These are phyloP conservation scores for Durotheca rogersii DNA, from an alignment of 495 filamentous ascomycete species.

Conservation along the genomic window DNA sequence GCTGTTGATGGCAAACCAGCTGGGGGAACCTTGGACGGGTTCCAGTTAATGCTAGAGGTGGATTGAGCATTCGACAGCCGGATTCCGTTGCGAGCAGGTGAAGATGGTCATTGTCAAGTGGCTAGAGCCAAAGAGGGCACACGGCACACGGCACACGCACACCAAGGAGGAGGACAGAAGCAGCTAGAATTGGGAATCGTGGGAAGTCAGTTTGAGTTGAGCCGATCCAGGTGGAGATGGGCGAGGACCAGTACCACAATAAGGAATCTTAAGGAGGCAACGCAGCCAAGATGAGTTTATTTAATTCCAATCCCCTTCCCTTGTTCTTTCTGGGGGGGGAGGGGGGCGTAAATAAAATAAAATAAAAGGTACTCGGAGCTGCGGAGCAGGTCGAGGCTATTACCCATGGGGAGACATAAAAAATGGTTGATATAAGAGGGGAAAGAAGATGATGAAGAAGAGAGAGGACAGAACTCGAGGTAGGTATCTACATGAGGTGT, in stretches of 20 bases:
- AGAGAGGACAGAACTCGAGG: too few species aligned
- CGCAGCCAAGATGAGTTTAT: background rate
- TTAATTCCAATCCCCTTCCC: background rate
- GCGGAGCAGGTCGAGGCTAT: too few species aligned
- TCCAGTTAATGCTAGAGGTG: conserved; percentile 39
- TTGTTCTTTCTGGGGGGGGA: too few species aligned
- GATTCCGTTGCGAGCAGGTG: conserved; percentile 28
- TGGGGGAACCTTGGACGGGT: conserved; percentile 38
- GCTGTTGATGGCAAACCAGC: conserved; percentile 18
- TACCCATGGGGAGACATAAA: too few species aligned
- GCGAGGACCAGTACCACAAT: conserved; percentile 4
- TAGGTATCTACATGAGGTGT: too few species aligned
- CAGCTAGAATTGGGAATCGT: conserved; percentile 33
- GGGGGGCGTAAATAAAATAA: too few species aligned
- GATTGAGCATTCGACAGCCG: conserved; percentile 23
- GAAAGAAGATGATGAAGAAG: too few species aligned
- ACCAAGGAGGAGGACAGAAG: conserved; percentile 14
- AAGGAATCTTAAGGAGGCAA: background rate
- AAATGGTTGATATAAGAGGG: too few species aligned
- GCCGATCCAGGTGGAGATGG: conserved; percentile 29
- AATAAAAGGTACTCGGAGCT: conserved; percentile 21
- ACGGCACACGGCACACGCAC: background rate
- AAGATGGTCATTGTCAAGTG: conserved; percentile 37
- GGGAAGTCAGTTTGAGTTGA: conserved; percentile 23
- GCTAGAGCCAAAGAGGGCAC: conserved; percentile 19